Percentiles rank a stretch among this genome's conserved stretches.
phyloP scores from a whole-genome alignment of 257 asterid species.

The Coffea eugenioides region DNA sequence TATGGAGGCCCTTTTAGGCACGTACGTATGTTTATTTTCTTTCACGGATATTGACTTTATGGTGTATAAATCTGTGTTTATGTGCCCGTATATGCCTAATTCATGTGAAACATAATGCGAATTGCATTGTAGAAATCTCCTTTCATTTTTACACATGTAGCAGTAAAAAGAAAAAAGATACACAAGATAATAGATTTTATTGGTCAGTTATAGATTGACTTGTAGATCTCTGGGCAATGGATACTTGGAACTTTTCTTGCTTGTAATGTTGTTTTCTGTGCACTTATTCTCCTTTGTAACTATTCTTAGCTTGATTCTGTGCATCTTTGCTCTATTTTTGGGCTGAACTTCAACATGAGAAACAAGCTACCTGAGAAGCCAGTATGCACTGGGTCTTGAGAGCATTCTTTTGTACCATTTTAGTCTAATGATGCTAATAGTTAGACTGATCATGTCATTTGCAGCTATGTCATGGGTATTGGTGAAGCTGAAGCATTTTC shows the following conservation, averaged over 20 bases:
- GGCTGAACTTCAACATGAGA: not conserved
- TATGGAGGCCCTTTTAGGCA: constrained; percentile 98
- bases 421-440: not conserved
- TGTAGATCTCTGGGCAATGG: not conserved
- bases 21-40: constrained; percentile 57
- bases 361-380: not conserved
- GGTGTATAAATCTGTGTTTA: not conserved
- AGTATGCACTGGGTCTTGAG: not conserved
- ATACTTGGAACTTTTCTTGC: not conserved
- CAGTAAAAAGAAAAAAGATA: not conserved
- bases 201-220: not conserved
- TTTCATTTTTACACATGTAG: too few species aligned
- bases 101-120: not conserved
- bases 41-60: not conserved
- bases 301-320: not conserved
- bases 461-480: constrained; percentile 98
- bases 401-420: too few species aligned
- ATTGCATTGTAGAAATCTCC: not conserved
- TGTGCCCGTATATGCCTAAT: not conserved
- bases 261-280: not conserved
- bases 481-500: constrained; percentile 99
- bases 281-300: constrained; percentile 3
- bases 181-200: not conserved
- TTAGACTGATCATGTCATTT: constrained; percentile 7
- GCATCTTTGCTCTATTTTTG: not conserved